Percentiles rank a stretch among this genome's conserved stretches.
Evolutionary conservation across 257 asterid species (phyloP).

Genomic region (Przewalskia tangutica): DNA sequence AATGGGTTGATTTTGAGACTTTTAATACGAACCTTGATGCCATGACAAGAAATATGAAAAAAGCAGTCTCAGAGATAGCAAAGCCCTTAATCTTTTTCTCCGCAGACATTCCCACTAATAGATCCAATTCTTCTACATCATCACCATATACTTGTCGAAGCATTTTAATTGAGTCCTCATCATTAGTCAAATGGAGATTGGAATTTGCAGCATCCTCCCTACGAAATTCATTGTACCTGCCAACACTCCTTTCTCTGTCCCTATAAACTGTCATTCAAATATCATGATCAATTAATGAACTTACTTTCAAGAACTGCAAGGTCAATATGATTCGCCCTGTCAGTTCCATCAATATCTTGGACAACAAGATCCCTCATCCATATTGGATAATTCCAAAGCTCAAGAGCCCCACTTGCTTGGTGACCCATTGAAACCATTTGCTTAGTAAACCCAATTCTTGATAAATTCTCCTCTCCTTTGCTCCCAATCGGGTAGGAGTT

Average conservation of each 20-base stretch:
- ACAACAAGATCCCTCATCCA: conserved; percentile 42
- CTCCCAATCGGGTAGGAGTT: conserved; percentile 46
- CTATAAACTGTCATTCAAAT: conserved; percentile 39
- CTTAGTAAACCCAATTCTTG: conserved; percentile 33
- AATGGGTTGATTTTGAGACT: background rate
- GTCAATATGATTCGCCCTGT: conserved; percentile 39
- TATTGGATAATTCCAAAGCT: conserved; percentile 52
- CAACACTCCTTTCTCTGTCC: conserved; percentile 54
- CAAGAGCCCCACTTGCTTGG: conserved; percentile 59
- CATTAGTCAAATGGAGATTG: conserved; percentile 44
- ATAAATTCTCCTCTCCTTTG: conserved; percentile 21
- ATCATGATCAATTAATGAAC: background rate
- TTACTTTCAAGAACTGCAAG: conserved; percentile 53
- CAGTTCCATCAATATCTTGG: conserved; percentile 39
- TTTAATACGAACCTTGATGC: conserved; percentile 28
- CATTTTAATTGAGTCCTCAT: conserved; percentile 26
- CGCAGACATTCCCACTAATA: conserved; percentile 42
- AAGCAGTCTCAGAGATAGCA: conserved; percentile 58
- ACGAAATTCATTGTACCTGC: conserved; percentile 52
- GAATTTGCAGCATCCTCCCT: conserved; percentile 36
- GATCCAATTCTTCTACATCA: conserved; percentile 47
- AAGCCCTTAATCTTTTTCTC: conserved; percentile 57
- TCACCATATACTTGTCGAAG: conserved; percentile 36
- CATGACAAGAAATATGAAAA: conserved; percentile 49
- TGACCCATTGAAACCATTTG: conserved; percentile 73